phyloP scores from a whole-genome alignment of 2,329 filamentous ascomycete species.

The Aspergillus versicolor region DNA sequence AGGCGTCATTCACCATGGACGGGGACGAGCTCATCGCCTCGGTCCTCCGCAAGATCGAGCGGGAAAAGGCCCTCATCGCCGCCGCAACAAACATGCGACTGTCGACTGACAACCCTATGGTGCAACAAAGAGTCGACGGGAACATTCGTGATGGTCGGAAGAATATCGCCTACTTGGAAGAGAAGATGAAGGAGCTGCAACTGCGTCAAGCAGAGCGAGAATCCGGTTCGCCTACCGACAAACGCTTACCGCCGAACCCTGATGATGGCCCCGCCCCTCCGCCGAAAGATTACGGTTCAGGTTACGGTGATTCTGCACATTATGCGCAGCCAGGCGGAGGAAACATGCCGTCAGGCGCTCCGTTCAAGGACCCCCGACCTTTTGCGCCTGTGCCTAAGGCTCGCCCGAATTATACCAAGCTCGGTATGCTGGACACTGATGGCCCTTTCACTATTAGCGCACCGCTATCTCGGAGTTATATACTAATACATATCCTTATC shows the following conservation, averaged over 20 bases:
- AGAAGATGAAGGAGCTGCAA: constrained; percentile 84
- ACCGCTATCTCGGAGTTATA: not conserved
- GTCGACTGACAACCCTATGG: constrained; percentile 89
- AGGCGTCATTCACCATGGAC: constrained; percentile 49
- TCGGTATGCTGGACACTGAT: constrained; percentile 61
- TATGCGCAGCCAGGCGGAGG: constrained; percentile 64
- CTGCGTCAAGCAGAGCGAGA: constrained; percentile 69
- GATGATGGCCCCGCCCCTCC: constrained; percentile 61
- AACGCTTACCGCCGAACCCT: constrained; percentile 47
- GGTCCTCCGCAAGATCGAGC: constrained; percentile 95
- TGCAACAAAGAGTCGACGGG: constrained; percentile 85
- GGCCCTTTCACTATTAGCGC: not conserved
- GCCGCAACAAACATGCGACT: constrained; percentile 93
- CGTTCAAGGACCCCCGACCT: constrained; percentile 72
- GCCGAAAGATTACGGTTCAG: constrained; percentile 67
- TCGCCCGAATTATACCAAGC: constrained; percentile 89
- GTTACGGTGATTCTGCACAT: constrained; percentile 60
- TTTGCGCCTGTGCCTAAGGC: constrained; percentile 67
- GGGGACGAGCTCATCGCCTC: constrained; percentile 67
- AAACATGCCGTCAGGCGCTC: constrained; percentile 77
- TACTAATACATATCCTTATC: constrained; percentile 16
- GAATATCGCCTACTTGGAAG: constrained; percentile 94
- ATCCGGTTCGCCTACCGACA: constrained; percentile 46
- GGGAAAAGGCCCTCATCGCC: constrained; percentile 92
- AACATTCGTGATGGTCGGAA: constrained; percentile 91